These are phyloP conservation scores for Phaffomyces thermotolerans DNA, from an alignment of 805 yeast species.

Conservation along the genomic window DNA sequence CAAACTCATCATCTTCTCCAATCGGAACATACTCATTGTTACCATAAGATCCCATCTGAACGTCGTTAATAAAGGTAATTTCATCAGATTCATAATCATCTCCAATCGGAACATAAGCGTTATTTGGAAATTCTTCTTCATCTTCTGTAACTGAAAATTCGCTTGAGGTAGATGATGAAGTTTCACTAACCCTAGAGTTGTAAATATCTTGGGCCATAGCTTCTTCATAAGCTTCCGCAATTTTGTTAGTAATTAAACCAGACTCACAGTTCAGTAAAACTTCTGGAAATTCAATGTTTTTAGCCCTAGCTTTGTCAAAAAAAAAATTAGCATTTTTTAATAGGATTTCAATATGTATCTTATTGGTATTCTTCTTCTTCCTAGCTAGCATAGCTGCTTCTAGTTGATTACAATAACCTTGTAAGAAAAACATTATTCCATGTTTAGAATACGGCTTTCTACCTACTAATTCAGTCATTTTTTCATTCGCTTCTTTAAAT, in stretches of 20 bases:
- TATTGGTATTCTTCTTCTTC: constrained; percentile 2
- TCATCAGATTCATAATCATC: neutral
- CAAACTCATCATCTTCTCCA: constrained; percentile 1
- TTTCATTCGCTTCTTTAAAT: constrained; percentile 15
- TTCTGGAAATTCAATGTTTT: constrained; percentile 14
- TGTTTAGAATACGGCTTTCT: constrained; percentile 16
- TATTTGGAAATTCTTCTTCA: neutral
- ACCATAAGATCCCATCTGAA: too few species aligned
- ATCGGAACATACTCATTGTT: too few species aligned
- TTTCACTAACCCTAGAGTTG: too few species aligned
- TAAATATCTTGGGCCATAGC: neutral
- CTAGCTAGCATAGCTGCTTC: constrained; percentile 11
- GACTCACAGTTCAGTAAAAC: constrained; percentile 13
- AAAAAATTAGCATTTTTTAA: constrained; percentile 8
- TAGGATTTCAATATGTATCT: constrained; percentile 8
- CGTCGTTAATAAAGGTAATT: neutral
- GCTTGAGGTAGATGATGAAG: too few species aligned
- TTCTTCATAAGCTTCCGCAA: constrained; percentile 4
- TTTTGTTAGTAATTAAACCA: constrained; percentile 6
- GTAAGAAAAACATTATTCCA: constrained; percentile 20
- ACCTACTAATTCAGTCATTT: constrained; percentile 11
- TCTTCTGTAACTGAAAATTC: neutral
- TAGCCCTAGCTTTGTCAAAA: constrained; percentile 11
- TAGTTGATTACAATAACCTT: constrained; percentile 19
- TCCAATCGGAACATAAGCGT: neutral